phyloP scores from a whole-genome alignment of 2,329 filamentous ascomycete genomes.

The Cordyceps javanica region DNA sequence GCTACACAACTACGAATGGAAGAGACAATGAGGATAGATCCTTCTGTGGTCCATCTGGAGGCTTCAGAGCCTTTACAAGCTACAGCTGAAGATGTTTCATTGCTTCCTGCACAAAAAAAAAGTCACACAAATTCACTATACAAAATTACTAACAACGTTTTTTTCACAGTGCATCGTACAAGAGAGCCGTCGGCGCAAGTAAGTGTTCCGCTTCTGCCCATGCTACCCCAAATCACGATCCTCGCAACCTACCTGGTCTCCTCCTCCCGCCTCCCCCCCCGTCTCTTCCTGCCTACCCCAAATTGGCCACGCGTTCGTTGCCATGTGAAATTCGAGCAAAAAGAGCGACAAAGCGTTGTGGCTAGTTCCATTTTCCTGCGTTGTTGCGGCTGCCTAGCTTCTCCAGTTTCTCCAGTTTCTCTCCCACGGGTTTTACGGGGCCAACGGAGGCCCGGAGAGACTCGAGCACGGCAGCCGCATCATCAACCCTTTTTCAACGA shows the following conservation, averaged over 20 bases:
- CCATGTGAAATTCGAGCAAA: not conserved
- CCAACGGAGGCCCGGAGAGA: constrained; percentile 9
- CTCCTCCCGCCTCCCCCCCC: too few relatives aligned
- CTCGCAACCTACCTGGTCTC: too few relatives aligned
- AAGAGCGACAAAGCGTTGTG: not conserved
- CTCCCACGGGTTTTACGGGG: constrained; percentile 8
- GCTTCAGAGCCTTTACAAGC: not conserved
- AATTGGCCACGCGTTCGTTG: constrained; percentile 1
- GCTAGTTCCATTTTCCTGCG: not conserved
- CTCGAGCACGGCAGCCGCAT: constrained; percentile 4
- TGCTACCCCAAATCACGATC: not conserved
- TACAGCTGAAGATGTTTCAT: not conserved
- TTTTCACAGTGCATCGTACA: constrained; percentile 57
- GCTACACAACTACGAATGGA: not conserved
- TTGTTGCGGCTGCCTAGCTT: not conserved
- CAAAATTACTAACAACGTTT: not conserved
- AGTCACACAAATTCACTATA: not conserved
- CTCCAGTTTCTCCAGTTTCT: too few relatives aligned
- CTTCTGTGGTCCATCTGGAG: not conserved
- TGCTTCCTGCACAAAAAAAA: not conserved
- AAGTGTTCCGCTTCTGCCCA: constrained; percentile 35
- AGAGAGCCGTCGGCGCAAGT: constrained; percentile 82
- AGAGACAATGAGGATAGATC: not conserved
- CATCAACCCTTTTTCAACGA: not conserved
- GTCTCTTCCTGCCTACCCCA: not conserved